phyloP scores from a whole-genome alignment of 495 filamentous ascomycete genomes.

The Corynascus novoguineensis region DNA sequence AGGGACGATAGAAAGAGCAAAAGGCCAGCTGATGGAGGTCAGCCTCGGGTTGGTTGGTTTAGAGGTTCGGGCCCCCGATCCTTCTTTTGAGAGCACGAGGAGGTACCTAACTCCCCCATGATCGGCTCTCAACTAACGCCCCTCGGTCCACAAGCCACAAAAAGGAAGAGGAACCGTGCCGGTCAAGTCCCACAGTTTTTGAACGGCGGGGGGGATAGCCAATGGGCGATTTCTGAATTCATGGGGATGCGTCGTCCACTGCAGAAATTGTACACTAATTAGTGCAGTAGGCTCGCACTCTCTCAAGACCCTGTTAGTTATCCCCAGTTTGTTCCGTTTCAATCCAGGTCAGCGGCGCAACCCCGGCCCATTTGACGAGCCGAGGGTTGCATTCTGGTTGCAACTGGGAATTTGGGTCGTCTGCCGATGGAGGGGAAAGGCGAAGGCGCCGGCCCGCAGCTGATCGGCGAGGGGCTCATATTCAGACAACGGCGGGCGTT shows the following conservation, averaged over 20 bases:
- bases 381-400: constrained; percentile 8
- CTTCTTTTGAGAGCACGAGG: constrained; percentile 7
- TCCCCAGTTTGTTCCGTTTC: neutral
- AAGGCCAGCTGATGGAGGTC: constrained; percentile 6
- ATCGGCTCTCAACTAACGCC: constrained; percentile 7
- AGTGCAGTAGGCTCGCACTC: constrained; percentile 1
- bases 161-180: neutral
- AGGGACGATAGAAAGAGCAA: constrained; percentile 9
- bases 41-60: constrained; percentile 1
- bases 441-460: neutral
- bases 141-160: neutral
- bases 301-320: neutral
- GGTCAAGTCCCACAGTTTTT: neutral
- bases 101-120: neutral
- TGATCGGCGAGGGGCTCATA: constrained; percentile 4
- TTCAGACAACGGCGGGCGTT: neutral
- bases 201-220: neutral
- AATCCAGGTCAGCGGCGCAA: neutral
- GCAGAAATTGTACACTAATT: neutral
- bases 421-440: constrained; percentile 2
- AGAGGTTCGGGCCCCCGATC: neutral
- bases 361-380: neutral
- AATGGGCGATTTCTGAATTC: constrained; percentile 3
- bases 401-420: neutral
- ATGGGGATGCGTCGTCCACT: neutral